Evolutionary conservation across 1,139 yeast species (phyloP).

Genomic region (Saccharomycopsis phalli): DNA sequence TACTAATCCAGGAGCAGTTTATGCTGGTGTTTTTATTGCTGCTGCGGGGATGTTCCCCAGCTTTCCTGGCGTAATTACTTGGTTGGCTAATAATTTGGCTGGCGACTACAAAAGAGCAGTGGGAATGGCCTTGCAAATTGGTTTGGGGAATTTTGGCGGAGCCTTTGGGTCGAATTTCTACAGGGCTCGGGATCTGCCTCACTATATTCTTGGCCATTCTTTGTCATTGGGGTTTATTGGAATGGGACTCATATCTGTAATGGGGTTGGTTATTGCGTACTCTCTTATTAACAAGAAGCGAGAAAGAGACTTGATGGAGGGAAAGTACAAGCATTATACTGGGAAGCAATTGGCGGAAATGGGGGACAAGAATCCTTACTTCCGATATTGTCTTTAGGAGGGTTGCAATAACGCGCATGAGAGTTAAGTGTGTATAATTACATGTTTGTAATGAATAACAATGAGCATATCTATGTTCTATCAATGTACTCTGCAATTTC

Average conservation of each 20-base stretch:
- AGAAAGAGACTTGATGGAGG: constrained; percentile 19
- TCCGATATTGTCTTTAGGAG: constrained; percentile 16
- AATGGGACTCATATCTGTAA: constrained; percentile 21
- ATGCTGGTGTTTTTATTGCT: constrained; percentile 31
- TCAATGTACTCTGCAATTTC: not conserved
- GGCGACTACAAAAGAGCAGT: constrained; percentile 32
- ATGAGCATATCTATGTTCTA: not conserved
- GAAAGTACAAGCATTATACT: constrained; percentile 21
- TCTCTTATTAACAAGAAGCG: constrained; percentile 20
- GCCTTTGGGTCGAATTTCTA: constrained; percentile 30
- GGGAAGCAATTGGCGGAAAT: constrained; percentile 22
- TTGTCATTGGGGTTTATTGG: constrained; percentile 23
- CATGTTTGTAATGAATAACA: no score
- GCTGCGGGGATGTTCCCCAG: constrained; percentile 31
- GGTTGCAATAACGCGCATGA: not conserved
- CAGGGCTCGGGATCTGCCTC: constrained; percentile 24
- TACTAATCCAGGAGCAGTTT: constrained; percentile 24
- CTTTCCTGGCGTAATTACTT: constrained; percentile 31
- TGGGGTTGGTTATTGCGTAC: constrained; percentile 19
- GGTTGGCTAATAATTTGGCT: constrained; percentile 33
- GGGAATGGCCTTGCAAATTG: constrained; percentile 34
- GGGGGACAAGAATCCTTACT: constrained; percentile 26
- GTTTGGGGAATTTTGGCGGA: constrained; percentile 35
- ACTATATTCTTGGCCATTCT: constrained; percentile 23
- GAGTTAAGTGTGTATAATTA: not conserved